These are phyloP conservation scores for Thelonectria rubi DNA, from an alignment of 2,329 filamentous ascomycete species.

Conservation along the genomic window DNA sequence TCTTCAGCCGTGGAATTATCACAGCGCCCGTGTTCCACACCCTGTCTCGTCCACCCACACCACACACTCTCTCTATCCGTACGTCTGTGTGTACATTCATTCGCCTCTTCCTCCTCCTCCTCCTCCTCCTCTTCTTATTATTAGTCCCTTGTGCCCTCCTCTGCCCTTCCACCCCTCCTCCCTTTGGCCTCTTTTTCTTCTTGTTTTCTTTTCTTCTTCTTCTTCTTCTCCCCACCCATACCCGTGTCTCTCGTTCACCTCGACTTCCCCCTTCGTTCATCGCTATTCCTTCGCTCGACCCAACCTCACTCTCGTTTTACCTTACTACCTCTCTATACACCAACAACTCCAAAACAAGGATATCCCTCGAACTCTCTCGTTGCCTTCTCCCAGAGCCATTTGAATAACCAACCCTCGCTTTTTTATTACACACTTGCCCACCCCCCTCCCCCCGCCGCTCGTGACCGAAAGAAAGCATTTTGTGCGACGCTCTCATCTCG, in stretches of 20 bases:
- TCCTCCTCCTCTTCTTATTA: conserved; percentile 38
- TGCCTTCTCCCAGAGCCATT: conserved; percentile 18
- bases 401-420: conserved; percentile 32
- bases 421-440: conserved; percentile 14
- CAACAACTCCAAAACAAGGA: too few relatives aligned
- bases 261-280: too few relatives aligned
- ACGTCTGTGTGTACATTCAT: background rate
- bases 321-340: background rate
- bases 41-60: conserved; percentile 11
- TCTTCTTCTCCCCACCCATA: conserved; percentile 26
- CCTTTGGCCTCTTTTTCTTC: background rate
- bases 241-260: conserved; percentile 3
- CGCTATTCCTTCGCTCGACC: background rate
- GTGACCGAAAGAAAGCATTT: conserved; percentile 8
- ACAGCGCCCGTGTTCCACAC: conserved; percentile 22
- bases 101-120: conserved; percentile 24
- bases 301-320: conserved; percentile 24
- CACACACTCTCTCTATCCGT: conserved; percentile 24
- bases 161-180: conserved; percentile 27
- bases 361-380: too few relatives aligned
- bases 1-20: conserved; percentile 9
- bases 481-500: background rate
- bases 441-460: conserved; percentile 24
- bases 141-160: conserved; percentile 26
- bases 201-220: conserved; percentile 30